Base-by-base conservation (phyloP, 148 eudicot species). In the Silene conica region DNA sequence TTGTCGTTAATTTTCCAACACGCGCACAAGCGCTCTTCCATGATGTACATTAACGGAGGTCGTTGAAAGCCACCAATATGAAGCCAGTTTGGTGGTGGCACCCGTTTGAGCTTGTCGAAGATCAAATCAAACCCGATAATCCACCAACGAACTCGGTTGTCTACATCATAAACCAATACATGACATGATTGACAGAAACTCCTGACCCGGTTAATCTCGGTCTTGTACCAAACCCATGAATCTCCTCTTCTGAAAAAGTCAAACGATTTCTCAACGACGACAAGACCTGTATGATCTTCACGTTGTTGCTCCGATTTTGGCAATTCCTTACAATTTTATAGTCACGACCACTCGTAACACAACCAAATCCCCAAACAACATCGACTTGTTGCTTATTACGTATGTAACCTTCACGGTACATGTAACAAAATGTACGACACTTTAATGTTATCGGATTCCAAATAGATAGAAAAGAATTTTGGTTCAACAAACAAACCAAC, bases 121-220 rank as follows among this genome's bases (percentile, higher is more conserved):
- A 26, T 56, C 67, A 23, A 73, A 73, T 73, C 75, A 48, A 60
- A 73, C 20, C 75, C 75, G 26, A 73, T 62, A 14, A 73, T 12
- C 31, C 55, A 60, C 75, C 75, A 73, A 25, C 57, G 16, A 60
- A 38, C 57, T 41, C 22, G 19, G 12, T 12, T 3, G 0, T 14
- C 57, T n/a, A 3, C 23, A 11, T 71, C 50, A 38, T n/a, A 19
- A 9, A 7, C 67, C 68, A 61, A 14, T 60, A 73, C 2, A 16
- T 23, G 34, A 22, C 12, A 14, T 73, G 20, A 19, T 62, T 62
- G 0, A 62, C 58, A 0, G 12, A 23, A 11, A 62, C 34, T 8
- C 64, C 74, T 28, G 34, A 11, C 52, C 74, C 64, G 26, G 46
- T 58, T 34, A 71, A 14, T 58, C 74, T 26, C 3, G 48, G 64